Evolutionary conservation across 257 asterid species (phyloP), one percentile per base, ranked within the genome.

Genomic region (Cynanchum wilfordii): DNA sequence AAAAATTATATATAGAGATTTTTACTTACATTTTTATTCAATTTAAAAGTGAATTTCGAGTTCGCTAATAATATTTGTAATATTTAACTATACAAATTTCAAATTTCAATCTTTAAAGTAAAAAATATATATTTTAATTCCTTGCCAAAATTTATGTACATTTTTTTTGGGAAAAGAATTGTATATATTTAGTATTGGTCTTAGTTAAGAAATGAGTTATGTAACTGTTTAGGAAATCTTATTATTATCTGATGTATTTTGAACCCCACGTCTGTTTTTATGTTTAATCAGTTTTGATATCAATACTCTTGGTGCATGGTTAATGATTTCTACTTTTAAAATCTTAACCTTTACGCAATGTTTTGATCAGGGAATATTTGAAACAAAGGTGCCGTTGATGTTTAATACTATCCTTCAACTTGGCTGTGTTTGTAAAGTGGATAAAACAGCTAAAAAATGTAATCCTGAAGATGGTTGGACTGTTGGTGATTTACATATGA

Each of bases 381-480:
- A 91, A 84, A 87, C 96, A 30, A 91, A 89, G 85, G 88, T 92
- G 50, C 96, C 97, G 6, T 80, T 80, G 80, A 95, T 87, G 81
- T 86, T 88, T 76, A 91, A 79, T 85, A 91, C 96, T 60, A 78
- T 95, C 80, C 93, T 90, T 73, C 92, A 88, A 89, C 81, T 87
- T 84, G 98, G 99, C 22, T 95, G 98, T 82, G 97, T 95, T 73
- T 91, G 99, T 82, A 95, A 92, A 87, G 99, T 90, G 63, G 97
- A 95, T 81, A 89, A 87, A 82, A 80, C 89, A 12, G 92, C 90
- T n/a, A 87, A 82, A 76, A 91, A 84, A 68, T 69, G 89, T 77
- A 92, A 86, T 81, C 72, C 79, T 38, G 95, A 87, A 78, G 98
- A 86, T 63, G 90, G 89, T 78, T 95, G 99, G 99, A 87, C 80